A percentile compares a stretch with the other conserved stretches of the same genome.
Evolutionary conservation across 1,139 yeast species (phyloP).

Genomic region (Geotrichum cucujoidarum): DNA sequence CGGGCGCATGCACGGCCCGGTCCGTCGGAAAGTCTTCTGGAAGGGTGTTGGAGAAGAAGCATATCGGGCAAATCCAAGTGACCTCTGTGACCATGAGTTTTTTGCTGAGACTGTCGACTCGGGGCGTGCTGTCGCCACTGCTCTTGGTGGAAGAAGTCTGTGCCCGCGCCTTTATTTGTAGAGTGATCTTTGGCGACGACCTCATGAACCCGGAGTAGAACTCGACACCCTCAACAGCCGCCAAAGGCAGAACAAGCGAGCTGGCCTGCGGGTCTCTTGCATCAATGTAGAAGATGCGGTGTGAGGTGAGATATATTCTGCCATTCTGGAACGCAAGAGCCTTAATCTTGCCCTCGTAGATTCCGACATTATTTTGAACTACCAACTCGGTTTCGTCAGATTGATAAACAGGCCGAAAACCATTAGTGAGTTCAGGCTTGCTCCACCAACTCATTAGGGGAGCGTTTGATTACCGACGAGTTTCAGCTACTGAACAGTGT

Average conservation of each 20-base stretch:
- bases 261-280: constrained; percentile 40
- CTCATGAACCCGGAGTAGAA: constrained; percentile 58
- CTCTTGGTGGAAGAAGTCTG: constrained; percentile 7
- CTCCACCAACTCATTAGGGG: constrained; percentile 37
- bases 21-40: constrained; percentile 28
- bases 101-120: constrained; percentile 4
- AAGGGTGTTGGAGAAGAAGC: constrained; percentile 61
- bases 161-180: constrained; percentile 33
- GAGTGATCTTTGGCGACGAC: constrained; percentile 70
- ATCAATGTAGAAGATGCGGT: constrained; percentile 69
- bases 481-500: too few species aligned
- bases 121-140: neutral
- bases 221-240: constrained; percentile 44
- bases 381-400: constrained; percentile 43
- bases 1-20: neutral
- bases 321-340: constrained; percentile 66
- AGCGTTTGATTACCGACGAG: too few species aligned
- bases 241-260: constrained; percentile 50
- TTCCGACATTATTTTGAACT: constrained; percentile 34
- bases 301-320: constrained; percentile 67
- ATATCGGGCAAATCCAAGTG: constrained; percentile 81
- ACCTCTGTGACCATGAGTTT: constrained; percentile 17
- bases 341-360: constrained; percentile 50
- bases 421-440: constrained; percentile 43
- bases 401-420: constrained; percentile 45